A percentile compares a stretch with the other conserved stretches of the same genome.
Evolutionary conservation across 176 grass and related monocot genomes (phyloP).

Genomic region (Rhipidocladum racemiflorum): DNA sequence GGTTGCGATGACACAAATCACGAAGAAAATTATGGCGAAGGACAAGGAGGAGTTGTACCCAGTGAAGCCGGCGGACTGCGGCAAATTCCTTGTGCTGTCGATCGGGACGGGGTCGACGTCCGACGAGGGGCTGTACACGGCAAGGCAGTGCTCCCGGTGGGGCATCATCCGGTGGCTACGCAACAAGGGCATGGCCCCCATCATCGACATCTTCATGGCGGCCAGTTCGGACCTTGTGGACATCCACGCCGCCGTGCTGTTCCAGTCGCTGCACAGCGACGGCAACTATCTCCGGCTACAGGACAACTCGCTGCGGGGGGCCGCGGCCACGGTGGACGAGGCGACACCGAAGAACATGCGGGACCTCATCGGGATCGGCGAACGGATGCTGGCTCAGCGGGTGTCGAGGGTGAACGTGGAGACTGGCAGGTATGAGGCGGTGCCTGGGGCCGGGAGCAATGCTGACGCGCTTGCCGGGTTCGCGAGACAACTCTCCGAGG

Average conservation of each 20-base stretch:
- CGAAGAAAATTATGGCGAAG: slow-evolving; percentile 40
- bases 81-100: slow-evolving; percentile 59
- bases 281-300: slow-evolving; percentile 63
- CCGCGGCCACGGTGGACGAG: slow-evolving; percentile 35
- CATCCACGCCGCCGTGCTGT: slow-evolving; percentile 52
- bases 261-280: slow-evolving; percentile 51
- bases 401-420: slow-evolving; percentile 50
- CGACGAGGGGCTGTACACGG: slow-evolving; percentile 31
- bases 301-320: slow-evolving; percentile 38
- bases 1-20: slow-evolving; percentile 56
- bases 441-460: slow-evolving; percentile 33
- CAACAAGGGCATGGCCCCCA: slow-evolving; percentile 51
- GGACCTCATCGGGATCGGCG: slow-evolving; percentile 34
- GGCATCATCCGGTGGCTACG: slow-evolving; percentile 60
- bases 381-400: slow-evolving; percentile 44
- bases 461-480: slow-evolving; percentile 44
- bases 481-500: slow-evolving; percentile 46
- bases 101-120: slow-evolving; percentile 56
- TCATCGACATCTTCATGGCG: slow-evolving; percentile 62
- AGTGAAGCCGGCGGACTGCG: slow-evolving; percentile 36
- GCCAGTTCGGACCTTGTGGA: slow-evolving; percentile 70
- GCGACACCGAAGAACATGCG: slow-evolving; percentile 56
- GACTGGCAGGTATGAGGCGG: slow-evolving; percentile 43
- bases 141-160: slow-evolving; percentile 46
- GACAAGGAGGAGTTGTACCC: slow-evolving; percentile 38